Evolutionary conservation across 2,329 filamentous ascomycete species (phyloP).

Genomic region (Ascomycota sp.): DNA sequence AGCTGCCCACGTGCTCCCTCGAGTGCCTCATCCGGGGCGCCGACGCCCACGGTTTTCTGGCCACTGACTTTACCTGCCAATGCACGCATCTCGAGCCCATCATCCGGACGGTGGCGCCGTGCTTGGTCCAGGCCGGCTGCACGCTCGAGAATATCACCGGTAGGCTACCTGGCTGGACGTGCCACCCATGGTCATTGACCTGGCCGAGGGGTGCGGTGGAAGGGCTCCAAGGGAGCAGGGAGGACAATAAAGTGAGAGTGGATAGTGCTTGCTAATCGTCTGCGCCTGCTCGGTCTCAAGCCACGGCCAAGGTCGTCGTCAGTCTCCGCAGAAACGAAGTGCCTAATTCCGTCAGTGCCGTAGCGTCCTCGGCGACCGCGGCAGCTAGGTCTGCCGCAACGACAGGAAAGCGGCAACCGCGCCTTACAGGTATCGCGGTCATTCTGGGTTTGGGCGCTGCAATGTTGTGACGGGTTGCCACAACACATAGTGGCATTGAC

Average conservation of each 20-base stretch:
- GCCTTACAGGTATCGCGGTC: too few species aligned
- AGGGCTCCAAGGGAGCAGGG: too few species aligned
- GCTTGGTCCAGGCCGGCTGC: conserved; percentile 15
- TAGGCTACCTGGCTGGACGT: conserved; percentile 5
- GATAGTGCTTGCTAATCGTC: too few species aligned
- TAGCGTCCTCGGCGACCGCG: neutral
- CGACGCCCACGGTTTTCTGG: conserved; percentile 12
- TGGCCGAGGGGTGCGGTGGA: too few species aligned
- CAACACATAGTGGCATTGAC: too few species aligned
- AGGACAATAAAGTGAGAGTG: too few species aligned
- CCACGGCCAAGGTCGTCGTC: conserved; percentile 1
- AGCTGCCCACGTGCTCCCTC: conserved; percentile 18
- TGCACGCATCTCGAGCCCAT: conserved; percentile 16
- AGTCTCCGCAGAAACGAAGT: conserved; percentile 1
- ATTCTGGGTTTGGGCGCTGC: too few species aligned
- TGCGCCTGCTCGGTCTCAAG: too few species aligned
- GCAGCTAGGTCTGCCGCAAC: too few species aligned
- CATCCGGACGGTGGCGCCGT: conserved; percentile 13
- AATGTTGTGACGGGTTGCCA: too few species aligned
- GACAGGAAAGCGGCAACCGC: too few species aligned
- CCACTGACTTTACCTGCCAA: conserved; percentile 16
- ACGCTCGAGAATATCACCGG: conserved; percentile 13
- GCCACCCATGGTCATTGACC: neutral
- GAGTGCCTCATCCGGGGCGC: conserved; percentile 15
- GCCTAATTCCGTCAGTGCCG: neutral